Base-by-base conservation (phyloP, 805 yeast genomes). In the Torulaspora gathmanii region DNA sequence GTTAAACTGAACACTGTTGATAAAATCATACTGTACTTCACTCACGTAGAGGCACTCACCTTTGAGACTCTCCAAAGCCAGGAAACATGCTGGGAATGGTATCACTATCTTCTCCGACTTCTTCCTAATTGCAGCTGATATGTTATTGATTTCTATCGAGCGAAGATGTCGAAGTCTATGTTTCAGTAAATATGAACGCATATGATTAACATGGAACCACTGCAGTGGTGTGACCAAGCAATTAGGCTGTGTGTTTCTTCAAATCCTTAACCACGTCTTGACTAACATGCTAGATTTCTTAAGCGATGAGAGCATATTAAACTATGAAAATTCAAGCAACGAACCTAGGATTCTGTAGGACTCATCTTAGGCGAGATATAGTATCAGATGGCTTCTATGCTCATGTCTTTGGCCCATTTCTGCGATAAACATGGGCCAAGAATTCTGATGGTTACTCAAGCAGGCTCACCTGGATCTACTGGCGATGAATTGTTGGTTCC, bases 351-450 rank as follows among this genome's bases (percentile, higher is more conserved):
- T 11, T 31, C 12, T 6, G 9, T 7, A 10, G 19, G 5, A 7
- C 16, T 31, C 22, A 31, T 31, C 20, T 31, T 31, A 15, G 34
- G 22, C 4, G 13, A 3, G 9, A 1, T 9, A 30, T 13, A n/a
- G 13, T 17, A 10, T 16, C 11, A 4, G 17, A 55, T 53, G 60
- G 45, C 52, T 1, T 44, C 57, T 9, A 53, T 56, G 43, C 44
- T 59, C 10, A 52, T 63, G 15, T 54, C 84, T 16, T 60, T 84
- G 38, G 82, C 87, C 0, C 91, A 84, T 58, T 84, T 84, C 61
- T 84, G 91, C 61, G 91, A 84, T 63, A 73, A 79, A 17, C 90
- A 84, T 58, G 91, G 91, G 0, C 90, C 91, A 0, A 70, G 80
- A 10, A 74, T 80, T 33, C 69, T 84, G 1, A 63, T 81, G 58